Evolutionary conservation across 768 basidiomycete species (phyloP), one percentile per base, ranked within the genome.

Genomic region (Pulveroboletus sp.): DNA sequence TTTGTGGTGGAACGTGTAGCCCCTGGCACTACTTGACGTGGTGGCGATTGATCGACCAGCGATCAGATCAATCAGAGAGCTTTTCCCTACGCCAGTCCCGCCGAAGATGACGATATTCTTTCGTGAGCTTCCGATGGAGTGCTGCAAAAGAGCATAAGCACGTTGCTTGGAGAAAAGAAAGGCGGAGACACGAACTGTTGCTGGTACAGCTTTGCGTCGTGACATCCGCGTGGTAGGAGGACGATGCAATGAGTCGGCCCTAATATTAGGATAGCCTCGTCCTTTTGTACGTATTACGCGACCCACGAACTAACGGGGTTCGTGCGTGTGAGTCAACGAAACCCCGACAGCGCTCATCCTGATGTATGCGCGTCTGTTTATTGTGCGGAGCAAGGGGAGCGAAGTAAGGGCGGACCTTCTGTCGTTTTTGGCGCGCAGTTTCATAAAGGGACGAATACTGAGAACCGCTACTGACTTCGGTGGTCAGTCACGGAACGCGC

Each of bases 51-150:
- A 74, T 62, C 49, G 73, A 58, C 60, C 62, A 46, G 60, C 60
- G 39, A 77, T 56, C 67, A 74, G 66, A 58, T 75, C 73, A 46
- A 77, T 58, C 47, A 74, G 58, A n/a, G 70, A 73, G 57, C 74
- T 72, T 53, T 77, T 76, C 31, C 68, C 63, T 37, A 72, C 60
- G 2, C 64, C 66, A 43, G 57, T 57, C 53, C 64, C 65, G 30
- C 57, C 61, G 15, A 66, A 66, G 50, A 65, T 55, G 43, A 61
- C 57, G 21, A 67, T 38, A 51, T 67, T 65, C 45, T 49, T 62
- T 10, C 54, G 28, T n/a, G 57, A 31, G 41, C n/a, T 49, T 53
- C 31, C 18, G 18, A 49, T 6, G 50, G 39, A 38, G 11, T 53
- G 47, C 47, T 61, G 50, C n/a, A 17, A 26, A 53, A 24, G 8